Conservation (phyloP, 129 eudicot species). For the Heracleum sosnowskyi region DNA sequence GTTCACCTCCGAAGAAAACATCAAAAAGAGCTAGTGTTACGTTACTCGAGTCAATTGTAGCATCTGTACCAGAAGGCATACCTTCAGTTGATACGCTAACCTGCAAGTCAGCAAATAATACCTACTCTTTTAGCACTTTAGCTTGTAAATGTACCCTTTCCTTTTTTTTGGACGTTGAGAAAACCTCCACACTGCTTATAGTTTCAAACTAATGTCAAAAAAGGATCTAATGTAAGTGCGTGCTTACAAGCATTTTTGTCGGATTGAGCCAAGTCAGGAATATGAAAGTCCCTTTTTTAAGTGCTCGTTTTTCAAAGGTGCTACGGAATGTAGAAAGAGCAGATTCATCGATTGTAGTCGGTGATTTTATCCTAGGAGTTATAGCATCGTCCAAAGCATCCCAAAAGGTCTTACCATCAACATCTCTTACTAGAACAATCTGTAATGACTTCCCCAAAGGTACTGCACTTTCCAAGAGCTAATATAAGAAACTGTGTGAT, state of each 20-base stretch:
- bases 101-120: conserved; percentile 25
- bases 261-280: conserved; percentile 76
- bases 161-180: not conserved
- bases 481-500: conserved; percentile 10
- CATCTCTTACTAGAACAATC: conserved; percentile 80
- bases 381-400: conserved; percentile 83
- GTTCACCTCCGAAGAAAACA: conserved; percentile 66
- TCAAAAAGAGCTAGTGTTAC: conserved; percentile 72
- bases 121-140: not conserved
- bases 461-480: conserved; percentile 40
- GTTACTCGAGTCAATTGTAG: conserved; percentile 55
- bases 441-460: conserved; percentile 70
- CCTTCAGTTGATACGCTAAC: conserved; percentile 53
- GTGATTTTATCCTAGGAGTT: conserved; percentile 62
- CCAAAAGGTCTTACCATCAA: conserved; percentile 95
- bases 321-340: conserved; percentile 66
- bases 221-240: not conserved
- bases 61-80: conserved; percentile 54
- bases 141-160: not conserved
- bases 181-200: not conserved
- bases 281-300: conserved; percentile 72
- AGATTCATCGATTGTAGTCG: conserved; percentile 48
- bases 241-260: conserved; percentile 70
- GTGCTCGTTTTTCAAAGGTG: conserved; percentile 55
- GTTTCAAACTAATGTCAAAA: not conserved